These are phyloP conservation scores for Suillus sp. DNA, from an alignment of 768 basidiomycete species.

Conservation along the genomic window DNA sequence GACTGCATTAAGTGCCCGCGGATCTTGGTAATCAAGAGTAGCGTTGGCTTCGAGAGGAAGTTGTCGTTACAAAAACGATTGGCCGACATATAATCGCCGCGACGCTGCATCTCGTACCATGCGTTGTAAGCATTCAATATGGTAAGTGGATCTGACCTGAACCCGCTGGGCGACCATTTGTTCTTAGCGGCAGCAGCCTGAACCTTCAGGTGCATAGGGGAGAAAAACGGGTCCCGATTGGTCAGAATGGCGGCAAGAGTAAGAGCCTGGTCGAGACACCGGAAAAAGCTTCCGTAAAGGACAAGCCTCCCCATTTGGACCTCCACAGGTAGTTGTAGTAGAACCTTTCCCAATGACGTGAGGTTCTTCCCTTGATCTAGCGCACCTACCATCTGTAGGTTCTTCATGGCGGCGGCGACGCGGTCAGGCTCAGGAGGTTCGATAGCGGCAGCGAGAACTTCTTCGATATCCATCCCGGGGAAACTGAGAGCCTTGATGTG, in stretches of 20 bases:
- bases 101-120: slow-evolving; percentile 75
- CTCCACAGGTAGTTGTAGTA: slow-evolving; percentile 88
- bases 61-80: slow-evolving; percentile 82
- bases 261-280: slow-evolving; percentile 84
- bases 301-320: slow-evolving; percentile 88
- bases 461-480: slow-evolving; percentile 81
- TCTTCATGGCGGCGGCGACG: slow-evolving; percentile 76
- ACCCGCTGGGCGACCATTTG: slow-evolving; percentile 77
- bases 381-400: slow-evolving; percentile 85
- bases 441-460: slow-evolving; percentile 82
- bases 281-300: slow-evolving; percentile 90
- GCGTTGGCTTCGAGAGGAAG: slow-evolving; percentile 85
- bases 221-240: slow-evolving; percentile 88
- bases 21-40: slow-evolving; percentile 79
- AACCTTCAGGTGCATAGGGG: slow-evolving; percentile 73
- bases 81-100: slow-evolving; percentile 63
- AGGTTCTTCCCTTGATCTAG: slow-evolving; percentile 74
- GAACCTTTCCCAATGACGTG: slow-evolving; percentile 84
- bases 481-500: slow-evolving; percentile 93
- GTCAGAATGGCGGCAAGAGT: slow-evolving; percentile 91
- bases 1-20: slow-evolving; percentile 76
- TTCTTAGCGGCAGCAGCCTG: slow-evolving; percentile 74
- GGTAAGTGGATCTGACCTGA: slow-evolving; percentile 83
- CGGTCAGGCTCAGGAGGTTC: slow-evolving; percentile 84
- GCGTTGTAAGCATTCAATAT: slow-evolving; percentile 77